Base-by-base conservation (phyloP, 2,329 filamentous ascomycete species). In the Zopfia rhizophila region DNA sequence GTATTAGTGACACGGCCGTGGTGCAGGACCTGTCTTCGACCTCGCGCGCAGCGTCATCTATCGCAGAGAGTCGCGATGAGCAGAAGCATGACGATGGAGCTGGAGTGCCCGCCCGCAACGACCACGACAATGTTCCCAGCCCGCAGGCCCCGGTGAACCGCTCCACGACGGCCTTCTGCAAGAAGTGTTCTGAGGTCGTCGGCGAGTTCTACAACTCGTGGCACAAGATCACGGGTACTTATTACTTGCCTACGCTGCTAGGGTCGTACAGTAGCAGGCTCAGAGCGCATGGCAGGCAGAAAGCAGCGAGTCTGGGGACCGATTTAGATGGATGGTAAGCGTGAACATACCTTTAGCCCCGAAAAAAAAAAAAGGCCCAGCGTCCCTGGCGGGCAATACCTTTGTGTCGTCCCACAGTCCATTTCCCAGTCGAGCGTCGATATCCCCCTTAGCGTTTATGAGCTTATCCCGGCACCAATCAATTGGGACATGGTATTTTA, bases 281-380 rank as follows among this genome's bases (percentile, higher is more conserved):
- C 37, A 53, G 41, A 29, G 38, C 38, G 39, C 45, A 53, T 38
- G 65, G 58, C 38, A 66, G 56, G 43, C 55, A 52, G 40, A 68
- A 63, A 44, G 48, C 60, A 19, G 67, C 68, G 31, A 55, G 55
- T 14, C 51, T 54, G 19, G 60, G 55, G 36, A 69, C 63, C 33
- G 60, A 62, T 38, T 56, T 74, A 51, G 58, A 65, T 52, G 67
- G 61, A 62, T 73, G 69, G 70, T 72, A 66, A 69, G 70, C 66
- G 47, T 40, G 45, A 13, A 45, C 37, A 44, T 29, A 41, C 19
- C 28, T 45, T 49, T 49, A 38, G 44, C 45, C 14, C 8, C 14
- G 8, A n/a, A 17, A 32, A 17, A 8, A 7, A 7, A 8, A 21
- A 18, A n/a, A n/a, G n/a, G n/a, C n/a, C n/a, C 39, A 25, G 33